Conservation (phyloP, 768 basidiomycete genomes). For the Lactarius sp. region DNA sequence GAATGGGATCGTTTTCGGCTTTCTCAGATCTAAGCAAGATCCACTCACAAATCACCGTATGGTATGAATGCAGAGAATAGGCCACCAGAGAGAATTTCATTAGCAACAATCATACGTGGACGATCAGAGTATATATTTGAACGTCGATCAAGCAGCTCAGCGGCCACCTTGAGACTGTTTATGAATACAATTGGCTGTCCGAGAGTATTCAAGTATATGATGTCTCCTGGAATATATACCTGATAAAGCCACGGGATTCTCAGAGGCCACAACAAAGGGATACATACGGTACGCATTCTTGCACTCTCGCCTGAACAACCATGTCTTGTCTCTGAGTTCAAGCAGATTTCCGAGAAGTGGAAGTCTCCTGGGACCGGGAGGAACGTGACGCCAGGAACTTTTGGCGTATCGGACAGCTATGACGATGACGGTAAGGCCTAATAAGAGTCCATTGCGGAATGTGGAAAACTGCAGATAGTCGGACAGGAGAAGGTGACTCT, state of each 20-base stretch:
- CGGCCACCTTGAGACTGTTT: conserved; percentile 31
- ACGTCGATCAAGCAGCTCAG: conserved; percentile 38
- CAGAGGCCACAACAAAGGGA: too few relatives aligned
- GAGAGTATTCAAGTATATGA: conserved; percentile 1
- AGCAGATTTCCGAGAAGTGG: conserved; percentile 6
- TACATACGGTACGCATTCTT: not conserved
- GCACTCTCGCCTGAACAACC: not conserved
- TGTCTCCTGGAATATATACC: not conserved
- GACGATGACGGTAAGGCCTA: not conserved
- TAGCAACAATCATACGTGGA: conserved; percentile 30
- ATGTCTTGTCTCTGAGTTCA: not conserved
- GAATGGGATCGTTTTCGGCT: not conserved
- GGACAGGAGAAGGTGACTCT: not conserved
- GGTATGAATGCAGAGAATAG: conserved; percentile 29
- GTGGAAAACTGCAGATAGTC: not conserved
- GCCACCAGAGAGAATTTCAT: conserved; percentile 34
- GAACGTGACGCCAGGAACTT: conserved; percentile 10
- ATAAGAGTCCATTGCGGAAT: not conserved
- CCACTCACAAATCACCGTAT: conserved; percentile 26
- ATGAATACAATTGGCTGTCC: conserved; percentile 29
- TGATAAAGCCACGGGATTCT: not conserved
- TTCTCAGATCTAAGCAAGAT: not conserved
- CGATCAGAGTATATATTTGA: conserved; percentile 29
- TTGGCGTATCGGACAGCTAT: not conserved
- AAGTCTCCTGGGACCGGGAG: conserved; percentile 5